phyloP scores from a whole-genome alignment of 208 protist genomes.

The Leishmania braziliensis region DNA sequence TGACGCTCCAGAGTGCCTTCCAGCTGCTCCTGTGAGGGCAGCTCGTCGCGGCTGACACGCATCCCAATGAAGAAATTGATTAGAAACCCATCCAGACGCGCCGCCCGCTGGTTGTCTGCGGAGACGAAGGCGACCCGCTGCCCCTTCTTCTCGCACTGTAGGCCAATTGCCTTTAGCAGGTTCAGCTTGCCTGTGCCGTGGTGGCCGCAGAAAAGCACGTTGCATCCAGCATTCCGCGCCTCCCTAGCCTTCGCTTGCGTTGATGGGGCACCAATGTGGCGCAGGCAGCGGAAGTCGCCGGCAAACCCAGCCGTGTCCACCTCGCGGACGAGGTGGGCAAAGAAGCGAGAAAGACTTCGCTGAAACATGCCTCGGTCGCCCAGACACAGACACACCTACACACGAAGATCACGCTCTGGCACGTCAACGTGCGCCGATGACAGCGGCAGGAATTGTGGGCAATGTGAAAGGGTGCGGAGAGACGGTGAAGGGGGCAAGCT shows the following conservation, averaged over 20 bases:
- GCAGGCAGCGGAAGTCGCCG: constrained; percentile 59
- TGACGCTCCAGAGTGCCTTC: constrained; percentile 86
- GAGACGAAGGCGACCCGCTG: constrained; percentile 79
- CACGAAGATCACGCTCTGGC: not conserved
- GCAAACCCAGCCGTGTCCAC: constrained; percentile 80
- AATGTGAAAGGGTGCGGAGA: not conserved
- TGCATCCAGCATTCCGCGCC: constrained; percentile 38
- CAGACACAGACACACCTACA: constrained; percentile 5
- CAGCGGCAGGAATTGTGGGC: not conserved
- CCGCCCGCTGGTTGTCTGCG: constrained; percentile 58
- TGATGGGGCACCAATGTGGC: constrained; percentile 36
- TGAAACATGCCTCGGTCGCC: constrained; percentile 20
- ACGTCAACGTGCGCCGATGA: not conserved
- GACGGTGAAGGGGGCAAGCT: not conserved
- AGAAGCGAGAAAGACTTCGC: constrained; percentile 9
- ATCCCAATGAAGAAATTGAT: constrained; percentile 84
- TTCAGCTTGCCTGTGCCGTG: constrained; percentile 85
- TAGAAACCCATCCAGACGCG: constrained; percentile 65
- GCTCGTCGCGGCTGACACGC: constrained; percentile 67
- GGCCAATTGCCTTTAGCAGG: constrained; percentile 72
- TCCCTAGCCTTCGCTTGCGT: constrained; percentile 49
- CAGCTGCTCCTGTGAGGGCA: constrained; percentile 88
- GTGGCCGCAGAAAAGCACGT: constrained; percentile 81
- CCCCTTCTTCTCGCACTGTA: constrained; percentile 51
- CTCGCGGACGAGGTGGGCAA: constrained; percentile 63